phyloP scores from a whole-genome alignment of 1,139 yeast genomes.

The Hansenula lynferdii region DNA sequence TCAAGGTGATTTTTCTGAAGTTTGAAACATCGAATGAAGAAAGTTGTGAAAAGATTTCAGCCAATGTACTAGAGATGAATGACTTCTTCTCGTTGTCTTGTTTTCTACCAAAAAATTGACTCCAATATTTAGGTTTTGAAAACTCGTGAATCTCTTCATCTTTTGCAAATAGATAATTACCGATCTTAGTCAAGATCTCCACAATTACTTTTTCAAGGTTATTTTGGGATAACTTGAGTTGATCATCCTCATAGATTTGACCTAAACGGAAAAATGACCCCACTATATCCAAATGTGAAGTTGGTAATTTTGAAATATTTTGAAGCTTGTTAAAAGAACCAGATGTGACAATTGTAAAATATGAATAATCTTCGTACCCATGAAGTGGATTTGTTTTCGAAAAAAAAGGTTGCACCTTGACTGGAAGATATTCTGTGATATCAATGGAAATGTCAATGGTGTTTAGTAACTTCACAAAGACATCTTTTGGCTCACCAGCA shows the following conservation, averaged over 20 bases:
- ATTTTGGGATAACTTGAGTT: constrained; percentile 5
- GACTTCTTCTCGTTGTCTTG: constrained; percentile 19
- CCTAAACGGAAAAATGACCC: constrained; percentile 37
- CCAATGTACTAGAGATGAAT: constrained; percentile 30
- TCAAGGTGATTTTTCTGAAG: constrained; percentile 3
- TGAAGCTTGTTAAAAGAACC: constrained; percentile 19
- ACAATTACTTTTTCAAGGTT: constrained; percentile 20
- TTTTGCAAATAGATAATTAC: constrained; percentile 35
- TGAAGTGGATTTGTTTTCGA: not conserved
- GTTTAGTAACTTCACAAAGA: constrained; percentile 27
- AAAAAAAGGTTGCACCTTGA: constrained; percentile 7
- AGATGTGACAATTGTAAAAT: constrained; percentile 24
- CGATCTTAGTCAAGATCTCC: constrained; percentile 32
- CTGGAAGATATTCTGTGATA: constrained; percentile 14
- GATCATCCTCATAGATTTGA: constrained; percentile 24
- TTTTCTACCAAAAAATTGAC: constrained; percentile 6
- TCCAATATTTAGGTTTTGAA: constrained; percentile 29
- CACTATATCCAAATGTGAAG: constrained; percentile 42
- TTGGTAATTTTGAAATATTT: constrained; percentile 30
- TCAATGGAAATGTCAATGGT: constrained; percentile 23
- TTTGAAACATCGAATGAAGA: constrained; percentile 14
- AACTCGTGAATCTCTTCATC: constrained; percentile 14
- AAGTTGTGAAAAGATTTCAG: constrained; percentile 36
- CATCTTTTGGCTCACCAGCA: constrained; percentile 47
- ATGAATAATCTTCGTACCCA: constrained; percentile 16